These are phyloP conservation scores for Leishmania amazonensis DNA, from an alignment of 208 protist species.

Conservation along the genomic window DNA sequence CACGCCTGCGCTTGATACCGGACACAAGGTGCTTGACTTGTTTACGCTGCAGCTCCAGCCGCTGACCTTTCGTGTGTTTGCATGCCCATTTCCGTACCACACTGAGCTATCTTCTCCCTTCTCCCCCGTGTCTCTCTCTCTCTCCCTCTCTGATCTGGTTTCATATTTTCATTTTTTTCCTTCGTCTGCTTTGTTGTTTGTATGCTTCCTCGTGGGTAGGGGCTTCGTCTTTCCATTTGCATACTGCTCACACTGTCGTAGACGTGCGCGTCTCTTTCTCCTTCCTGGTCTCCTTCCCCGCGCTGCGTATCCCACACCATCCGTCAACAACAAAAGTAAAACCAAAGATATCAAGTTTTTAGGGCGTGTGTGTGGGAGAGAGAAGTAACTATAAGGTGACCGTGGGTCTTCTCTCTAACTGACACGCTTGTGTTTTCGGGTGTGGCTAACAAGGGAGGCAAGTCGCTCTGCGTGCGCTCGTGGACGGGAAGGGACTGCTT, in stretches of 20 bases:
- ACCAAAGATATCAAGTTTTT: neutral
- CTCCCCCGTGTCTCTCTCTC: neutral
- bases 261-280: neutral
- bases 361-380: neutral
- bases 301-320: neutral
- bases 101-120: neutral
- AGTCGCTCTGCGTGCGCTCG: neutral
- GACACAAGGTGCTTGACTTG: neutral
- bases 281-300: neutral
- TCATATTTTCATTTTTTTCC: neutral
- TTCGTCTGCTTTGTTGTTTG: neutral
- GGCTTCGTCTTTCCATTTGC: neutral
- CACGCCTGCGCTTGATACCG: slow-evolving; percentile 1
- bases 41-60: neutral
- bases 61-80: neutral
- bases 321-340: neutral
- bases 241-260: neutral
- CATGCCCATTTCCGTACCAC: neutral
- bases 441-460: neutral
- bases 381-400: neutral
- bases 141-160: neutral
- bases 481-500: neutral
- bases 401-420: neutral
- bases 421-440: neutral
- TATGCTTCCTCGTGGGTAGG: neutral